Evolutionary conservation across 495 filamentous ascomycete genomes (phyloP).

Genomic region (Lepraria neglecta): DNA sequence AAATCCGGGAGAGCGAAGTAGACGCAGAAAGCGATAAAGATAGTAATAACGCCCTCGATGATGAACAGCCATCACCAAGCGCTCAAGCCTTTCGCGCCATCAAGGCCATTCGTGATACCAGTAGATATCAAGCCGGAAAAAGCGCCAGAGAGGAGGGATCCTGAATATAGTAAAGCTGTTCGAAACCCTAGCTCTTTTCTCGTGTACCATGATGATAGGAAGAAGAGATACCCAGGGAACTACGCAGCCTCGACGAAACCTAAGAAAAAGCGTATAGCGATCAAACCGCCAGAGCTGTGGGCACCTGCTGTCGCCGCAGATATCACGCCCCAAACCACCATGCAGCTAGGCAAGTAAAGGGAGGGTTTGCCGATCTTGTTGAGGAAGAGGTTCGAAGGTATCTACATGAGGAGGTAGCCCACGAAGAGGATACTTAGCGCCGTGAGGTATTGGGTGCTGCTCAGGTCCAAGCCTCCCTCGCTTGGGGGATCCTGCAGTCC

Average conservation of each 20-base stretch:
- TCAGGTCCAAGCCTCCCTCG: conserved; percentile 40
- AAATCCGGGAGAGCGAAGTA: conserved; percentile 70
- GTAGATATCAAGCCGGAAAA: conserved; percentile 60
- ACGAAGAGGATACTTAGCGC: conserved; percentile 65
- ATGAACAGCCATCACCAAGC: conserved; percentile 72
- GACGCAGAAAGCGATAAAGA: conserved; percentile 47
- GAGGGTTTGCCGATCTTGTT: conserved; percentile 51
- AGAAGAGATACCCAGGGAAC: conserved; percentile 46
- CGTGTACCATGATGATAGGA: conserved; percentile 47
- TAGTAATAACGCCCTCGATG: conserved; percentile 61
- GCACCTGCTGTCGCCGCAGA: conserved; percentile 56
- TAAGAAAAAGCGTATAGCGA: conserved; percentile 64
- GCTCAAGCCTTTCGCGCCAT: conserved; percentile 38
- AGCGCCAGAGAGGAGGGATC: conserved; percentile 49
- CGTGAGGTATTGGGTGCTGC: conserved; percentile 50
- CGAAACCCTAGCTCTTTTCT: conserved; percentile 45
- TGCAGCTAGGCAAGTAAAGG: conserved; percentile 58
- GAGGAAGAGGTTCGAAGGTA: conserved; percentile 42
- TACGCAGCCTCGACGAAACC: conserved; percentile 56
- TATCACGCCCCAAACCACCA: conserved; percentile 65
- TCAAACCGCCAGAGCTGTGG: conserved; percentile 52
- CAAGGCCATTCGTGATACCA: conserved; percentile 42
- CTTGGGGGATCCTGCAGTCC: conserved; percentile 38
- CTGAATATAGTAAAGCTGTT: conserved; percentile 44
- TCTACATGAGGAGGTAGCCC: conserved; percentile 53